Percentiles rank a stretch among this genome's conserved stretches.
Conservation (phyloP, 1,284 basidiomycete species). For the Pseudozyma sp. region DNA sequence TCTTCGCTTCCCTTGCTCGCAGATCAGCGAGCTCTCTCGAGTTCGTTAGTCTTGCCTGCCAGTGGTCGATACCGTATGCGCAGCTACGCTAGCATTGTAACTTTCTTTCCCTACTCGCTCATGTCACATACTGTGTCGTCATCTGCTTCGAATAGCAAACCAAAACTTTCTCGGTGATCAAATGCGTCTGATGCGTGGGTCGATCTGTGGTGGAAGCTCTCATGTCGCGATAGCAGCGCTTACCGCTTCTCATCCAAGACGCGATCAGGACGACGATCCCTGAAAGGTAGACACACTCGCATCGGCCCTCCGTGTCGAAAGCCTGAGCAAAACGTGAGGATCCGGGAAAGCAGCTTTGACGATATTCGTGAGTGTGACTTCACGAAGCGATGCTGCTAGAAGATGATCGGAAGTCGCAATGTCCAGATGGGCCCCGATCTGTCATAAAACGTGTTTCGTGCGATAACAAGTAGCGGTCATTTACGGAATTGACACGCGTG, state of each 20-base stretch:
- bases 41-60: constrained; percentile 16
- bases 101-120: constrained; percentile 17
- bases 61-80: constrained; percentile 35
- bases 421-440: no score
- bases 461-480: constrained; percentile 21
- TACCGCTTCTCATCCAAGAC: no score
- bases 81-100: constrained; percentile 22
- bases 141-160: constrained; percentile 30
- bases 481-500: constrained; percentile 25
- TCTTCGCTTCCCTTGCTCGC: constrained; percentile 15
- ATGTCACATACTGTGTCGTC: constrained; percentile 38
- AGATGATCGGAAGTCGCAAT: not conserved
- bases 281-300: no score
- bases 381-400: not conserved
- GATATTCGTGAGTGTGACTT: not conserved
- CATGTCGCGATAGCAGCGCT: not conserved
- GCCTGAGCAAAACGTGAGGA: no score
- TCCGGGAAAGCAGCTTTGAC: no score
- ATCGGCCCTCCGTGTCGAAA: no score
- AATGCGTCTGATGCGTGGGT: not conserved
- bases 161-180: constrained; percentile 29
- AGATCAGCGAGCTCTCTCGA: constrained; percentile 19
- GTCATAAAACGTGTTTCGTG: not conserved
- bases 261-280: no score
- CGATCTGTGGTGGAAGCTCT: not conserved